phyloP scores from a whole-genome alignment of 2,329 filamentous ascomycete species.

The Tympanopsis confertula region DNA sequence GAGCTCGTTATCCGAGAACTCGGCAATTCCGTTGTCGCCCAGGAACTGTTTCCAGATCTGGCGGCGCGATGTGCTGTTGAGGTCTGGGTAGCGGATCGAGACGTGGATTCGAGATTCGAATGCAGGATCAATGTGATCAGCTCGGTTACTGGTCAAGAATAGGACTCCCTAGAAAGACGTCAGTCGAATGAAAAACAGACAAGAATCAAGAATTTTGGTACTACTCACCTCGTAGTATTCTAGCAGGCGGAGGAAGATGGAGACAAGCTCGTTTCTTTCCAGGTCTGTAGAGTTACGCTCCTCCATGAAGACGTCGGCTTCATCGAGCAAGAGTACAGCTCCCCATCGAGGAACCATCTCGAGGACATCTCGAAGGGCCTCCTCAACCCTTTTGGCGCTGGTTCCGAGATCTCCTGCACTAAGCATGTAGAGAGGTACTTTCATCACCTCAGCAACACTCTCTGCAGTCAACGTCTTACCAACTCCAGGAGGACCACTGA shows the following conservation, averaged over 20 bases:
- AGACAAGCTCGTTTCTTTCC: conserved; percentile 33
- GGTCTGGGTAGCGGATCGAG: neutral
- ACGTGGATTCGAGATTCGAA: conserved; percentile 7
- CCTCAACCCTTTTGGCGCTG: conserved; percentile 27
- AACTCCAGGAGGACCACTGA: conserved; percentile 31
- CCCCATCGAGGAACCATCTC: conserved; percentile 35
- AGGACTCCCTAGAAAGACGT: conserved; percentile 12
- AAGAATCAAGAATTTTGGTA: neutral
- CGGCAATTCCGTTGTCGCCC: conserved; percentile 5
- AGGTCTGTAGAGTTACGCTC: conserved; percentile 31
- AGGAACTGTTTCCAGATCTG: conserved; percentile 12
- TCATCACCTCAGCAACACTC: conserved; percentile 26
- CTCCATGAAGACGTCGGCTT: conserved; percentile 40
- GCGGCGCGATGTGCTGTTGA: conserved; percentile 6
- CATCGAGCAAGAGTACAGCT: conserved; percentile 37
- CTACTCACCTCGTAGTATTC: conserved; percentile 20
- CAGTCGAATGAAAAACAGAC: neutral
- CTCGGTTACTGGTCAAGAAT: conserved; percentile 17
- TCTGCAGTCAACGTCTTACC: conserved; percentile 34
- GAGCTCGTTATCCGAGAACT: conserved; percentile 8
- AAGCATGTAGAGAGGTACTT: conserved; percentile 30
- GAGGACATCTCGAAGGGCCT: conserved; percentile 32
- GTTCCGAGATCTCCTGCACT: conserved; percentile 35
- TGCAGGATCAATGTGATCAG: conserved; percentile 16
- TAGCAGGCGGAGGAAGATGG: conserved; percentile 31